Percentiles rank a stretch among this genome's conserved stretches.
Conservation (phyloP, 768 basidiomycete genomes). For the Suillus plorans region DNA sequence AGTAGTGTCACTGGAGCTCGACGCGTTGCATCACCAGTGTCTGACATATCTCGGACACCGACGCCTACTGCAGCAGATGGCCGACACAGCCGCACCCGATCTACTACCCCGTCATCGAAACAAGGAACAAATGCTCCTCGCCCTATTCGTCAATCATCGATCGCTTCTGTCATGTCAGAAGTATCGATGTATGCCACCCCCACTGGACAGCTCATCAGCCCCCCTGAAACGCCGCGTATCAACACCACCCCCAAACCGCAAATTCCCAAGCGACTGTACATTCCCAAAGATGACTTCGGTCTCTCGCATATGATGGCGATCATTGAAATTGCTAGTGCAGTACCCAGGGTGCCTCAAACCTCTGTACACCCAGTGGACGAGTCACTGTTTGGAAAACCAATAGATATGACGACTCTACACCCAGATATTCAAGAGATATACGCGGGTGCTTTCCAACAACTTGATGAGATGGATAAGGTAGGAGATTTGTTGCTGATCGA, state of each 20-base stretch:
- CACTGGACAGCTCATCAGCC: conserved; percentile 28
- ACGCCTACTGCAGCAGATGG: conserved; percentile 25
- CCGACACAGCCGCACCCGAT: conserved; percentile 19
- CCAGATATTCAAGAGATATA: conserved; percentile 73
- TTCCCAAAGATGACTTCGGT: conserved; percentile 85
- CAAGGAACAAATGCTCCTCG: conserved; percentile 29
- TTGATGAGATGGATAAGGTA: conserved; percentile 84
- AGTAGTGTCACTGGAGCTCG: conserved; percentile 14
- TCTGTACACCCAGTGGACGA: conserved; percentile 69
- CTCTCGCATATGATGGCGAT: conserved; percentile 84
- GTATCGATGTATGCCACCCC: conserved; percentile 47
- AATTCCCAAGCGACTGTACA: conserved; percentile 42
- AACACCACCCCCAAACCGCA: conserved; percentile 32
- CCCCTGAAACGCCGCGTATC: conserved; percentile 19
- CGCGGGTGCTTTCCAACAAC: conserved; percentile 62
- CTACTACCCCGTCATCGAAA: conserved; percentile 22
- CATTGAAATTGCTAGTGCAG: conserved; percentile 64
- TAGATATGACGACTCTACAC: conserved; percentile 65
- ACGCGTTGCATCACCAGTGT: conserved; percentile 21
- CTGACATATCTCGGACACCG: conserved; percentile 25
- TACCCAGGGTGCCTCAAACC: conserved; percentile 33
- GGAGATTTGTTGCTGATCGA: conserved; percentile 1
- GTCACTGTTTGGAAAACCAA: conserved; percentile 64
- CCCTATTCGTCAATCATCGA: conserved; percentile 61
- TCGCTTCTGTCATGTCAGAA: conserved; percentile 75